Conservation (phyloP, 352 stramenopile genomes). For the Elongisporangium prolatum region DNA sequence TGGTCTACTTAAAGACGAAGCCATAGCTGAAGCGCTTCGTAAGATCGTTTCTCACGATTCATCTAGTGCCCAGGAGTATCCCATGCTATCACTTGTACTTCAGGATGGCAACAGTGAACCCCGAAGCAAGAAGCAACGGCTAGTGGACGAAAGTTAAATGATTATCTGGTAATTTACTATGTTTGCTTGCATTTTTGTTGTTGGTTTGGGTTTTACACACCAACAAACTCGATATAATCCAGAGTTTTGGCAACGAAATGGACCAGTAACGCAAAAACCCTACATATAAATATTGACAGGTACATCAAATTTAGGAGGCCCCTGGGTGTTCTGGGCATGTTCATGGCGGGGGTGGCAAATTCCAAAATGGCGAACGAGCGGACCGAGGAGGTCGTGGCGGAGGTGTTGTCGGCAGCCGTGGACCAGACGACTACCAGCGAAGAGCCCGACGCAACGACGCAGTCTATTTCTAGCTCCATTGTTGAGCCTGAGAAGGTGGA, state of each 20-base stretch:
- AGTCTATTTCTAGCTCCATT: background rate
- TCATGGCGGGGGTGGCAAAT: background rate
- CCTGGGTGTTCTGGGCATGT: background rate
- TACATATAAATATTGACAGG: background rate
- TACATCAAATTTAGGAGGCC: background rate
- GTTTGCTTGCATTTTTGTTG: background rate
- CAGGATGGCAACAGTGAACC: conserved; percentile 31
- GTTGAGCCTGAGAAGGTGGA: background rate
- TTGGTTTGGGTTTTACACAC: no score
- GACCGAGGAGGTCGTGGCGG: background rate
- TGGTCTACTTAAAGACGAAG: conserved; percentile 43
- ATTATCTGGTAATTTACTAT: conserved; percentile 1
- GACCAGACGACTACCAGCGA: background rate
- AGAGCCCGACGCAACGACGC: background rate
- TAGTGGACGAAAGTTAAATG: conserved; percentile 19
- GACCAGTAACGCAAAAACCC: background rate
- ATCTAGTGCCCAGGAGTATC: conserved; percentile 11
- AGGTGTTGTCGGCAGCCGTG: background rate
- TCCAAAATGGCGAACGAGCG: background rate
- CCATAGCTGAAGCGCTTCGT: conserved; percentile 25
- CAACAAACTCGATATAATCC: no score
- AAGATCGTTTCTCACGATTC: conserved; percentile 21
- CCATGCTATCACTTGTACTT: conserved; percentile 19
- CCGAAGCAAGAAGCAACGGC: conserved; percentile 50
- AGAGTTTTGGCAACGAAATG: no score